Evolutionary conservation across 2,329 filamentous ascomycete species (phyloP), one percentile per base, ranked within the genome.

Genomic region (Cryphonectria carpinicola): DNA sequence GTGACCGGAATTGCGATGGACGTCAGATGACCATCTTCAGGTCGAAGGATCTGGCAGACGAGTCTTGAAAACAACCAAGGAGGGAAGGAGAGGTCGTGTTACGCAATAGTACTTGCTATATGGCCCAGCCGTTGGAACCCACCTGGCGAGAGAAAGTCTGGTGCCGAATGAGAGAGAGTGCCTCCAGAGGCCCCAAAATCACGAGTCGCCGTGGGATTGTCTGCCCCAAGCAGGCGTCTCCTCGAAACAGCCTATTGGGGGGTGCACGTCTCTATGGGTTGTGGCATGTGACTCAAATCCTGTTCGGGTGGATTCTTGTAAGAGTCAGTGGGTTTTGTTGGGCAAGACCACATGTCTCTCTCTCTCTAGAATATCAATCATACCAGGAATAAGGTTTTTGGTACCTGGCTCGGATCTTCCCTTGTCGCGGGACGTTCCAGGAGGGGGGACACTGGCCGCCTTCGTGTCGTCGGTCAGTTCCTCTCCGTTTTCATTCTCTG

Each of bases 331-430:
- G 46, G 7, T 8, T 19, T 28, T 17, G 4, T 41, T 39, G 13
- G n/a, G 56, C 25, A 41, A 28, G 56, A 43, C 35, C 13, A 41
- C 58, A 43, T 58, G 56, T 37, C 66, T 35, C 28, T 28, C 28
- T 28, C 28, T 28, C 43, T 19, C 7, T 41, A n/a, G 7, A 35
- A 35, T 28, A 22, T n/a, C 62, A 25, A 60, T 54, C 66, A 63
- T 43, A 60, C 46, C 64, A 62, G 41, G 41, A 25, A 58, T 41
- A 67, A 67, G 64, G 67, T 54, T 69, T 69, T 65, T 35, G 32
- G 65, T 68, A 54, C 66, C 46, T 71, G 67, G 64, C 67, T 69
- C 70, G 67, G 70, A 66, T 71, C 67, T 67, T 71, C 67, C 70
- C 67, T 66, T 66, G 64, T 62, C 66, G 52, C 58, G 58, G 66